These are phyloP conservation scores for Xerocomus potaroensis DNA, from an alignment of 768 basidiomycete species.

Conservation along the genomic window DNA sequence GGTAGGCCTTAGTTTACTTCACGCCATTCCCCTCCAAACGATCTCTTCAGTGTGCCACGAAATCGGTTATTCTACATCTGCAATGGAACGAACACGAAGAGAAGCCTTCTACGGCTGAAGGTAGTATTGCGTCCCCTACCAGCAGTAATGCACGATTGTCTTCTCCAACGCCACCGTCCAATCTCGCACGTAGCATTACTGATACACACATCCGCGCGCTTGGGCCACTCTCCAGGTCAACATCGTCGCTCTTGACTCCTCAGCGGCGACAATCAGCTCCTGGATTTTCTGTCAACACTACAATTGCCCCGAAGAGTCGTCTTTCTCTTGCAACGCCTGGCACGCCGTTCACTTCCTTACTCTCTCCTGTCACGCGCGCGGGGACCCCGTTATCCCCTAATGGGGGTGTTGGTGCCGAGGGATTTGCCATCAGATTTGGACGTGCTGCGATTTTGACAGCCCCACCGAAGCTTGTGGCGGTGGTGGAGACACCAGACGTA, in stretches of 20 bases:
- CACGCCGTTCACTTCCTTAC: slow-evolving; percentile 36
- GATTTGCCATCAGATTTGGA: slow-evolving; percentile 53
- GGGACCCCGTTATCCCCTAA: slow-evolving; percentile 33
- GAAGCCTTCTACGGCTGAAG: slow-evolving; percentile 14
- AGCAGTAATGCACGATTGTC: slow-evolving; percentile 20
- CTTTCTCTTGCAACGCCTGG: slow-evolving; percentile 39
- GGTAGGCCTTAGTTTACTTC: slow-evolving; percentile 38
- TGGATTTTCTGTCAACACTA: slow-evolving; percentile 33
- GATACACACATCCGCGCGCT: slow-evolving; percentile 41
- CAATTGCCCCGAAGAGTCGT: slow-evolving; percentile 38
- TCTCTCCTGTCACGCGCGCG: slow-evolving; percentile 28
- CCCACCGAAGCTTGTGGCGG: slow-evolving; percentile 76
- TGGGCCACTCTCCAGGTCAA: slow-evolving; percentile 53
- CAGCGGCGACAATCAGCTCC: slow-evolving; percentile 33
- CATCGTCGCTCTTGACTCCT: slow-evolving; percentile 42
- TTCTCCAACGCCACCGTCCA: slow-evolving; percentile 25
- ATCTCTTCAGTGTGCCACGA: slow-evolving; percentile 72
- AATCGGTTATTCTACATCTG: slow-evolving; percentile 78
- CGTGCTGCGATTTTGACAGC: slow-evolving; percentile 75
- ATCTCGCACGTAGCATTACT: slow-evolving; percentile 14
- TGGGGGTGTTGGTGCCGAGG: slow-evolving; percentile 23
- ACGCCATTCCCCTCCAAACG: neutral
- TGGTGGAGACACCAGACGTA: slow-evolving; percentile 85
- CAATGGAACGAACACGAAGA: slow-evolving; percentile 77
- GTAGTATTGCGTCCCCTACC: slow-evolving; percentile 23